Base-by-base conservation (phyloP, 805 yeast species). In the Suhomyces vadensis region DNA sequence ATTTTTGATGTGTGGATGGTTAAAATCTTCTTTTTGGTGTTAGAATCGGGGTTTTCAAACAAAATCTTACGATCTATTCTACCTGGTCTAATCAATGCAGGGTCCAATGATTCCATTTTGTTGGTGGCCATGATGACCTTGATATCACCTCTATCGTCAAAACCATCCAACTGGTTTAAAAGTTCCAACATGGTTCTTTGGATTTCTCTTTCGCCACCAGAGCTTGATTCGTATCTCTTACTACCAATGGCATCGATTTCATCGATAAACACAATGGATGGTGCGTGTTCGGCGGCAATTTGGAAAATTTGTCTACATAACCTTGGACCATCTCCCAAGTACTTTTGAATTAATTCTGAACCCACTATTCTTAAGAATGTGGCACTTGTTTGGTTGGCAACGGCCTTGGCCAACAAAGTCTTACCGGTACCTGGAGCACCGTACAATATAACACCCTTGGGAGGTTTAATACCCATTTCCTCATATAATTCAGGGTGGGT, bases 391-490 rank as follows among this genome's bases (percentile, higher is more conserved):
- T 94, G 97, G 67, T 94, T 92, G 3, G 99, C 99, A 38, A 94
- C 99, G 0, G 99, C 99, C 66, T 91, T 92, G 10, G 98, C 98
- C 55, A 92, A 75, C 47, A 92, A 73, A 0, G 98, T 92, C 66
- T 92, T 92, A 57, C 98, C 98, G 3, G 98, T 92, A 67, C 98
- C 98, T 26, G 98, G 98, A 0, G 97, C 95, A 60, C 98, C 98
- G 63, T 92, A 92, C 46, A 92, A 75, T 56, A 92, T 91, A 41
- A 92, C 98, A 71, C 98, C 98, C 71, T 92, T 92, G 42, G 98
- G 98, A 9, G 97, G 98, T 61, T 91, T 90, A 59, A 92, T 92
- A 57, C 98, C 98, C 97, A 92, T 91, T 67, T 91, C 97, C 71
- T 94, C 97, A 67, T 91, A 92, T 56, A 92, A 73, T 65, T 92